phyloP scores from a whole-genome alignment of 1,284 basidiomycete genomes.

The Volvariella surrecta region DNA sequence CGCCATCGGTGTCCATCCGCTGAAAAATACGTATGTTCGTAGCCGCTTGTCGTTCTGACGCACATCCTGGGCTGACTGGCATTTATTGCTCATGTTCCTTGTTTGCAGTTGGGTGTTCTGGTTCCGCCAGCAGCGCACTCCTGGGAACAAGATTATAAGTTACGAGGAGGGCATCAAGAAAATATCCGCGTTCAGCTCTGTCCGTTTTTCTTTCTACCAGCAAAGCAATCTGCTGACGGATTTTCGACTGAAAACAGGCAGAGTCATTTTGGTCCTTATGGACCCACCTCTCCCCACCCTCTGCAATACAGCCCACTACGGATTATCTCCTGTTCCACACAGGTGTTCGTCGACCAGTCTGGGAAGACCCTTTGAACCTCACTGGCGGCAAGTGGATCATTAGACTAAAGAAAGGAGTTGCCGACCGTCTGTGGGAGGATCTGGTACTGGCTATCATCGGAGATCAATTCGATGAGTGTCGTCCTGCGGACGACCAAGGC shows the following conservation, averaged over 20 bases:
- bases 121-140: conserved; percentile 77
- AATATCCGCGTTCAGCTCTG: conserved; percentile 70
- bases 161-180: conserved; percentile 87
- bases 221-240: conserved; percentile 8
- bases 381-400: conserved; percentile 92
- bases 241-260: too few relatives aligned
- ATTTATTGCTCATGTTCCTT: conserved; percentile 6
- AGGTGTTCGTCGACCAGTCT: conserved; percentile 74
- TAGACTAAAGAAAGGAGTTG: conserved; percentile 74
- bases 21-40: conserved; percentile 81
- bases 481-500: conserved; percentile 20
- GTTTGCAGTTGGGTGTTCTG: conserved; percentile 71
- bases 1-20: conserved; percentile 47
- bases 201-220: conserved; percentile 25
- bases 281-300: conserved; percentile 73
- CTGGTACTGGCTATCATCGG: conserved; percentile 71
- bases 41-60: conserved; percentile 20
- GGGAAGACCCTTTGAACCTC: conserved; percentile 85
- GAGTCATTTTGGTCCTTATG: conserved; percentile 83
- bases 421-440: conserved; percentile 79
- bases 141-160: conserved; percentile 71
- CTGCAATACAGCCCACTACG: conserved; percentile 66
- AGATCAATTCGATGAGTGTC: conserved; percentile 68
- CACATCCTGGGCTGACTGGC: conserved; percentile 17
- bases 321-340: conserved; percentile 83